Evolutionary conservation across 805 yeast species (phyloP).

Genomic region (Candida alai): DNA sequence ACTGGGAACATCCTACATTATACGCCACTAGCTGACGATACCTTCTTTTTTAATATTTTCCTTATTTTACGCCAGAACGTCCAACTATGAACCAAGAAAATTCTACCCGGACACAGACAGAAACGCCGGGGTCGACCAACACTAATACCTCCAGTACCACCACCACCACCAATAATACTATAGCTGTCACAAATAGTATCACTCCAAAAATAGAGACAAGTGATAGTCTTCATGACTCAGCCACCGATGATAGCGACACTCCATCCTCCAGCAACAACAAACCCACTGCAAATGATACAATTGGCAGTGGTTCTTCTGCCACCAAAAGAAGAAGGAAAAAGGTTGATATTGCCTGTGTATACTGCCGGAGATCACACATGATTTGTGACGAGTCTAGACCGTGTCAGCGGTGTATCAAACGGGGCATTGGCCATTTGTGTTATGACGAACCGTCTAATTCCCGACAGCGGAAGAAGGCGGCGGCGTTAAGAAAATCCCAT

Average conservation of each 20-base stretch:
- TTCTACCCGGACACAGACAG: too few relatives aligned
- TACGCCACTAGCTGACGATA: too few relatives aligned
- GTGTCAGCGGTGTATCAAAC: constrained; percentile 76
- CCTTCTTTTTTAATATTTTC: too few relatives aligned
- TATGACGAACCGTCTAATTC: constrained; percentile 60
- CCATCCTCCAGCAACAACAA: constrained; percentile 4
- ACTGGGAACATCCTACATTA: too few relatives aligned
- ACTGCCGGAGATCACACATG: constrained; percentile 91
- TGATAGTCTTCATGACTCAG: constrained; percentile 1
- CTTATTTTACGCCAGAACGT: too few relatives aligned
- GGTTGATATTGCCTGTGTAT: constrained; percentile 74
- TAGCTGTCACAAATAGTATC: not conserved
- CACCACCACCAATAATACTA: too few relatives aligned
- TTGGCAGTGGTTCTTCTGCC: not conserved
- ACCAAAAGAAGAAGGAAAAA: constrained; percentile 43
- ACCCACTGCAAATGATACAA: not conserved
- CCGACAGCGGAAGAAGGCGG: constrained; percentile 38
- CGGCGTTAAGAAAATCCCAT: constrained; percentile 16
- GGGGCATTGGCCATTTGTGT: constrained; percentile 87
- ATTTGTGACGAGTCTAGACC: constrained; percentile 80
- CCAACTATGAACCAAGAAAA: too few relatives aligned
- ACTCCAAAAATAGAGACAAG: constrained; percentile 1
- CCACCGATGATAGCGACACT: constrained; percentile 6
- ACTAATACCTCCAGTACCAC: not conserved
- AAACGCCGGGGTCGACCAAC: constrained; percentile 1